Conservation (phyloP, 75 land plant genomes). For the Selaginella tamariscina region DNA sequence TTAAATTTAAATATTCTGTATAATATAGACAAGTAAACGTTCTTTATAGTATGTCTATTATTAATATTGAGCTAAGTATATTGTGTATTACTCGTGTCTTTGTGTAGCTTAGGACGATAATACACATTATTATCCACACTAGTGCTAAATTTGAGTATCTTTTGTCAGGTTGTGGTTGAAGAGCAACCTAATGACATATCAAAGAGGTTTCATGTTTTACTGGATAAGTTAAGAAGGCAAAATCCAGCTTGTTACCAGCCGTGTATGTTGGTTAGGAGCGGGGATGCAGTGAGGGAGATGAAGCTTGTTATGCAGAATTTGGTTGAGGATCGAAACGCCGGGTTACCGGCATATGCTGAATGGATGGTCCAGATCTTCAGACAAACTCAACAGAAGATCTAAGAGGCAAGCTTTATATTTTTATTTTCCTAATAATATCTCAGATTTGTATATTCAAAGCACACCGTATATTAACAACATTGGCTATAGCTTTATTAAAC, state of each 20-base stretch:
- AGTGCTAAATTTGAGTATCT: neutral
- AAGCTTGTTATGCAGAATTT: conserved; percentile 55
- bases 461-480: no score
- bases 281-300: conserved; percentile 84
- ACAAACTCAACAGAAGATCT: conserved; percentile 31
- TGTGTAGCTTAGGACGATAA: neutral
- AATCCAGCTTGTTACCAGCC: conserved; percentile 62
- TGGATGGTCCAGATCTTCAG: conserved; percentile 67
- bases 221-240: conserved; percentile 37
- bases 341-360: conserved; percentile 60
- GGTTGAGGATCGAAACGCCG: conserved; percentile 74
- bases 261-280: conserved; percentile 64
- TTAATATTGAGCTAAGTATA: no score
- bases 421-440: no score
- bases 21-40: no score
- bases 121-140: neutral
- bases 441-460: no score
- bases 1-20: no score
- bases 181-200: conserved; percentile 56
- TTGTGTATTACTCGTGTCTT: neutral
- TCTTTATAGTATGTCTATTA: no score
- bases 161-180: conserved; percentile 32
- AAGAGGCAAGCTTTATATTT: no score
- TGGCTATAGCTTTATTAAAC: no score
- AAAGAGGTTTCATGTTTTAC: conserved; percentile 33